Percentiles rank a stretch among this genome's conserved stretches.
These are phyloP conservation scores for Deinandra increscens DNA, from an alignment of 129 eudicot species.

Conservation along the genomic window DNA sequence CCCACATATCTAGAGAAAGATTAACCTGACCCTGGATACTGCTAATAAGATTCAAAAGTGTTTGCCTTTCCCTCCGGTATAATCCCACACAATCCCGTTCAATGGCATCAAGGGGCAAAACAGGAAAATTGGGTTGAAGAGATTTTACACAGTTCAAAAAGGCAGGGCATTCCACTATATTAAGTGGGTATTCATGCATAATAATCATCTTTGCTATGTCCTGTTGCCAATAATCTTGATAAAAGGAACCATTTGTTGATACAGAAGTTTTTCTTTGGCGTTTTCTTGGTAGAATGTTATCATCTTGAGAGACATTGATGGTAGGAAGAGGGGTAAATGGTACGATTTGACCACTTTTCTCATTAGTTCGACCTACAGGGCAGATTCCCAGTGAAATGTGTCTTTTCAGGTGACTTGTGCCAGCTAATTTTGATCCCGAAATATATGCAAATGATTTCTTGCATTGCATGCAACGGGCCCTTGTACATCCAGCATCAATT, in stretches of 20 bases:
- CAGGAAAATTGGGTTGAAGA: slow-evolving; percentile 58
- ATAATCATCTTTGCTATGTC: slow-evolving; percentile 82
- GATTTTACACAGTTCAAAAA: slow-evolving; percentile 47
- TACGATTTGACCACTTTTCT: slow-evolving; percentile 27
- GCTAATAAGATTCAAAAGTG: slow-evolving; percentile 44
- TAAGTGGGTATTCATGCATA: slow-evolving; percentile 72
- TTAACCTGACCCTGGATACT: slow-evolving; percentile 61
- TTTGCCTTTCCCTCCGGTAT: slow-evolving; percentile 45
- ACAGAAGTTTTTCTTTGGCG: slow-evolving; percentile 42
- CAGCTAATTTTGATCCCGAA: slow-evolving; percentile 66
- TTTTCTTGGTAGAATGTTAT: slow-evolving; percentile 47
- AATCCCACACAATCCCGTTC: slow-evolving; percentile 51
- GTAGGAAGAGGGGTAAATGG: slow-evolving; percentile 33
- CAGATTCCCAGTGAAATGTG: slow-evolving; percentile 79
- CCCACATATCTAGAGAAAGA: slow-evolving; percentile 68
- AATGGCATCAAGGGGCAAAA: slow-evolving; percentile 34
- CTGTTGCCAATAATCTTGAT: slow-evolving; percentile 45
- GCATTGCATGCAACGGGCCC: slow-evolving; percentile 86
- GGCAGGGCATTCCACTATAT: slow-evolving; percentile 61
- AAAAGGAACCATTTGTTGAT: slow-evolving; percentile 26
- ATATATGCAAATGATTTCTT: slow-evolving; percentile 73
- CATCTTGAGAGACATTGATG: slow-evolving; percentile 22
- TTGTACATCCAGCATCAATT: slow-evolving; percentile 46
- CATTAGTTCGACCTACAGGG: slow-evolving; percentile 50
- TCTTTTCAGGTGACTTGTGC: slow-evolving; percentile 94